Evolutionary conservation across 148 eudicot genomes (phyloP).

Genomic region (Chenopodium quinoa): DNA sequence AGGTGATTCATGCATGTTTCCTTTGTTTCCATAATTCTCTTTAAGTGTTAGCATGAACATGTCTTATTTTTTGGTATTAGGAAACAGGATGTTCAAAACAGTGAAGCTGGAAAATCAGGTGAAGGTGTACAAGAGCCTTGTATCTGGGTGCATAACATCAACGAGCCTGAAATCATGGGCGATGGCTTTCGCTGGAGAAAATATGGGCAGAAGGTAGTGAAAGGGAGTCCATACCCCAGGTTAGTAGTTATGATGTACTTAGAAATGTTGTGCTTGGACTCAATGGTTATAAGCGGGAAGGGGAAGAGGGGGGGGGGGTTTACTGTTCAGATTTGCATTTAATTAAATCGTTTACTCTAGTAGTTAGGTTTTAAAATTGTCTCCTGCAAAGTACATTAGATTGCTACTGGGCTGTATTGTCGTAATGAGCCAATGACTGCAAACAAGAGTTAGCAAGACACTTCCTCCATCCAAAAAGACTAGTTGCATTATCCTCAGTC

Average conservation of each 20-base stretch:
- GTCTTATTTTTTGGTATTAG: slow-evolving; percentile 31
- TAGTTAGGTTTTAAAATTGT: neutral
- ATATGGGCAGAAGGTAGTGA: slow-evolving; percentile 96
- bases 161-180: slow-evolving; percentile 55
- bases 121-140: slow-evolving; percentile 43
- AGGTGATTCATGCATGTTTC: neutral
- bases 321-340: too few species aligned
- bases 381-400: neutral
- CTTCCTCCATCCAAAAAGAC: too few species aligned
- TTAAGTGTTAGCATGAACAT: neutral
- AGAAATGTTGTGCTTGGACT: neutral
- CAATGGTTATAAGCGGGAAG: neutral
- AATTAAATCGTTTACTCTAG: too few species aligned
- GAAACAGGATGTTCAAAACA: slow-evolving; percentile 39
- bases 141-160: slow-evolving; percentile 40
- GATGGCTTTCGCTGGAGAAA: slow-evolving; percentile 99
- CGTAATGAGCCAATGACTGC: too few species aligned
- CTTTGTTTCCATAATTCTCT: neutral
- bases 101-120: slow-evolving; percentile 37
- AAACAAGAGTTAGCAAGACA: too few species aligned
- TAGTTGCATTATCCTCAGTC: too few species aligned
- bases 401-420: neutral
- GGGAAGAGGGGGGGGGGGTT: too few species aligned
- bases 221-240: slow-evolving; percentile 95
- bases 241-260: slow-evolving; percentile 17